phyloP scores from a whole-genome alignment of 176 grass and related monocot genomes.

The Oryza rufipogon region DNA sequence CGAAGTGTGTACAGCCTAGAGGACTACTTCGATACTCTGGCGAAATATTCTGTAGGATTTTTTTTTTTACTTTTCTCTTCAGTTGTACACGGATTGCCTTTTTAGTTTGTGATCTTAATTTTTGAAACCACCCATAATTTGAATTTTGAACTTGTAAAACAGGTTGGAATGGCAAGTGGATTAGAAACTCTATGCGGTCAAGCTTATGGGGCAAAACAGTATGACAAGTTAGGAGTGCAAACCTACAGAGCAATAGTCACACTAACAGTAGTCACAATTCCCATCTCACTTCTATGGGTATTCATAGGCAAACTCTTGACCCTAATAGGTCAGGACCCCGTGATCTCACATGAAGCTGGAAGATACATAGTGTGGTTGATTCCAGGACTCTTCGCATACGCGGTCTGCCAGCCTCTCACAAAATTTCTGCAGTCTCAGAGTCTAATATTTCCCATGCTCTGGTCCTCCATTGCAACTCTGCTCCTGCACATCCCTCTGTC shows the following conservation, averaged over 20 bases:
- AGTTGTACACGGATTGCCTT: not conserved
- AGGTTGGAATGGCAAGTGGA: conserved; percentile 90
- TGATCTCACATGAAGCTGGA: conserved; percentile 62
- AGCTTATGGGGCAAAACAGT: conserved; percentile 85
- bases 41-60: not conserved
- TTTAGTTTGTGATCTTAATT: not conserved
- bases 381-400: conserved; percentile 74
- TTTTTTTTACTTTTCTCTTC: not conserved
- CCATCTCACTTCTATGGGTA: conserved; percentile 73
- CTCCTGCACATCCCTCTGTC: conserved; percentile 76
- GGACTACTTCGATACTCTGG: not conserved
- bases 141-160: conserved; percentile 33
- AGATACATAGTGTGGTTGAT: conserved; percentile 84
- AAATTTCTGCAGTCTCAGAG: conserved; percentile 90
- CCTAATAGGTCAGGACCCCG: conserved; percentile 75
- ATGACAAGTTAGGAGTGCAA: conserved; percentile 65
- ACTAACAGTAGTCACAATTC: conserved; percentile 60
- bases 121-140: not conserved
- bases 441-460: conserved; percentile 77
- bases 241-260: conserved; percentile 82
- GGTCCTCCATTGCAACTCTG: conserved; percentile 53
- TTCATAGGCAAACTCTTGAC: conserved; percentile 69
- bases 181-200: conserved; percentile 88
- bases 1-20: not conserved
- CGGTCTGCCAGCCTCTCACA: conserved; percentile 64